Evolutionary conservation across 768 basidiomycete genomes (phyloP).

Genomic region (Sutorius australiensis): DNA sequence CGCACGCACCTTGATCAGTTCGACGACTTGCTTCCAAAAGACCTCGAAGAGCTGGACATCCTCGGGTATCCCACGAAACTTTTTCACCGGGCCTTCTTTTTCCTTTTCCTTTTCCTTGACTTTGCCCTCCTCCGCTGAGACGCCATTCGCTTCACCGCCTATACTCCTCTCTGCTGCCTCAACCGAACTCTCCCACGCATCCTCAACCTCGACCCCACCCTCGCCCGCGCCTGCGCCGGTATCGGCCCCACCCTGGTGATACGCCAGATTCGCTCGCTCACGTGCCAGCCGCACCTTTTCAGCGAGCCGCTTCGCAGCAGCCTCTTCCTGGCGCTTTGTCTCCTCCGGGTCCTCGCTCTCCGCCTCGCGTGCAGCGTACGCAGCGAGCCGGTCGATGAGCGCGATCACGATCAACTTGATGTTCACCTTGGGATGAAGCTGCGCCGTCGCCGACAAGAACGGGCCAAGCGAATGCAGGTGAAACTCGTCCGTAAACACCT

Average conservation of each 20-base stretch:
- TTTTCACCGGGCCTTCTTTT: conserved; percentile 60
- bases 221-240: too few relatives aligned
- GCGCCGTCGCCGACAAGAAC: conserved; percentile 94
- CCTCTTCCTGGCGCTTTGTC: conserved; percentile 89
- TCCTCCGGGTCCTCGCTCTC: conserved; percentile 96
- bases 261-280: conserved; percentile 53
- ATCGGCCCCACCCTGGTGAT: conserved; percentile 29
- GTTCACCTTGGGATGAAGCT: conserved; percentile 96
- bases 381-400: conserved; percentile 91
- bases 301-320: conserved; percentile 81
- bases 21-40: conserved; percentile 98
- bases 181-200: conserved; percentile 25
- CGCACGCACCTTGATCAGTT: conserved; percentile 83
- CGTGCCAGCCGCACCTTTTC: conserved; percentile 81
- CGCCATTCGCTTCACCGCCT: conserved; percentile 16
- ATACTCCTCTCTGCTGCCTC: conserved; percentile 22
- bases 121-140: conserved; percentile 24
- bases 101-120: conserved; percentile 65
- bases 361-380: conserved; percentile 95
- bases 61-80: conserved; percentile 94
- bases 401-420: conserved; percentile 99
- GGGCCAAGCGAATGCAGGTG: conserved; percentile 94
- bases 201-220: conserved; percentile 17
- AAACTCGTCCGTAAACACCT: conserved; percentile 99
- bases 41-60: conserved; percentile 96